Percentiles rank a stretch among this genome's conserved stretches.
phyloP scores from a whole-genome alignment of 2,329 filamentous ascomycete species.

The Diaporthe amygdali region DNA sequence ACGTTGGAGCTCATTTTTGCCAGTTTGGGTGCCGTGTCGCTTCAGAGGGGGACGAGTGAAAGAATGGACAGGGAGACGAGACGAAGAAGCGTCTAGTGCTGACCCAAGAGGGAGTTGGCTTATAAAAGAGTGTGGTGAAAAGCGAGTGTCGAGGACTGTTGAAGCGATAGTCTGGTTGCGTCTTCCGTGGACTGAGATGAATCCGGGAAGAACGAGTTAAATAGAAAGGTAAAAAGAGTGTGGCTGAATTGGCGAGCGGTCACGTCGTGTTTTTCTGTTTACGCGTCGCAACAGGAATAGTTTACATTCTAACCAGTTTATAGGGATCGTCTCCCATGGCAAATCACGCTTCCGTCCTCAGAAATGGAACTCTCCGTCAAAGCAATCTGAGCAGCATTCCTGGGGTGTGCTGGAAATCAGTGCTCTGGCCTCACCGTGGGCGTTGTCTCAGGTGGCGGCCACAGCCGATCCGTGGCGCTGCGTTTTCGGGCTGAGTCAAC shows the following conservation, averaged over 20 bases:
- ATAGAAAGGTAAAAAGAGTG: conserved; percentile 15
- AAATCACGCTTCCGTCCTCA: conserved; percentile 2
- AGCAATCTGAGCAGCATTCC: conserved; percentile 15
- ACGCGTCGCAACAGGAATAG: neutral
- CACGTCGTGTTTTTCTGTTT: conserved; percentile 4
- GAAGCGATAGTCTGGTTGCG: conserved; percentile 8
- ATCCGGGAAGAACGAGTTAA: conserved; percentile 9
- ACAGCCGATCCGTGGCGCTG: conserved; percentile 4
- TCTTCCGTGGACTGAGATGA: neutral
- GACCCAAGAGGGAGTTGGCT: conserved; percentile 2
- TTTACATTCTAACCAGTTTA: conserved; percentile 6
- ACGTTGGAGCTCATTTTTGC: conserved; percentile 1
- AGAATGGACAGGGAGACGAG: conserved; percentile 16
- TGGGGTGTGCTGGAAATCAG: neutral
- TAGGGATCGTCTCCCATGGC: neutral
- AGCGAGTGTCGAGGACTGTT: conserved; percentile 2
- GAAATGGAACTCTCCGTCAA: neutral
- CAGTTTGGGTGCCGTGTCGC: neutral
- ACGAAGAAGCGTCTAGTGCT: neutral
- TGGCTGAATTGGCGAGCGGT: neutral
- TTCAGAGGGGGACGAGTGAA: neutral
- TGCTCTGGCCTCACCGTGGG: neutral
- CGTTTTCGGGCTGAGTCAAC: neutral
- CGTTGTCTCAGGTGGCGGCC: conserved; percentile 9
- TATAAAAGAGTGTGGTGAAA: conserved; percentile 2